phyloP scores from a whole-genome alignment of 2,329 filamentous ascomycete genomes.

The Trichoderma simmonsii region DNA sequence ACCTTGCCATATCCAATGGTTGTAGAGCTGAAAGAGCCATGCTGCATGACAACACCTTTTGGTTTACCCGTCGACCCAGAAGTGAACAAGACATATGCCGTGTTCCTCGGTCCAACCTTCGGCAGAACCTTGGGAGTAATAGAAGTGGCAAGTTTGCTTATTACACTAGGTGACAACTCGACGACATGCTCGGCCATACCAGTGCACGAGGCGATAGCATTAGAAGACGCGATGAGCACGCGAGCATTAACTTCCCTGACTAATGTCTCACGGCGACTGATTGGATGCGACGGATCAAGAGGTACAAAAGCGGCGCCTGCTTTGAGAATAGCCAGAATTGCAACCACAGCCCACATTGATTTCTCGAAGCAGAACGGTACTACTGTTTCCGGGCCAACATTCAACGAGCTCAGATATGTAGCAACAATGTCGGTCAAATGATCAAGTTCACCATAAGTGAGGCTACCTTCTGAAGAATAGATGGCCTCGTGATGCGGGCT shows the following conservation, averaged over 20 bases:
- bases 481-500: constrained; percentile 13
- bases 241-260: constrained; percentile 13
- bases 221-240: constrained; percentile 16
- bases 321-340: constrained; percentile 28
- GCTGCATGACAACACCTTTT: constrained; percentile 17
- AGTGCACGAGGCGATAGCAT: neutral
- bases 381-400: constrained; percentile 27
- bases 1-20: constrained; percentile 2
- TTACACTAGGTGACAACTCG: neutral
- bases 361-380: constrained; percentile 23
- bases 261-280: constrained; percentile 6
- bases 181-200: neutral
- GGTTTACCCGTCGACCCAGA: constrained; percentile 14
- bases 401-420: constrained; percentile 16
- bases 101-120: neutral
- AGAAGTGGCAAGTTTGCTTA: neutral
- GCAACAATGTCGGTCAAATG: constrained; percentile 1
- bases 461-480: constrained; percentile 8
- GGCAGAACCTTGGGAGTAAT: neutral
- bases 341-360: constrained; percentile 24
- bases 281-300: constrained; percentile 26
- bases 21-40: constrained; percentile 6
- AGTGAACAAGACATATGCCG: constrained; percentile 16
- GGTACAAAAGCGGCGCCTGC: constrained; percentile 28
- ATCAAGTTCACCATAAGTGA: constrained; percentile 16